phyloP scores from a whole-genome alignment of 2,329 filamentous ascomycete species.

The Cladosporium sp. region DNA sequence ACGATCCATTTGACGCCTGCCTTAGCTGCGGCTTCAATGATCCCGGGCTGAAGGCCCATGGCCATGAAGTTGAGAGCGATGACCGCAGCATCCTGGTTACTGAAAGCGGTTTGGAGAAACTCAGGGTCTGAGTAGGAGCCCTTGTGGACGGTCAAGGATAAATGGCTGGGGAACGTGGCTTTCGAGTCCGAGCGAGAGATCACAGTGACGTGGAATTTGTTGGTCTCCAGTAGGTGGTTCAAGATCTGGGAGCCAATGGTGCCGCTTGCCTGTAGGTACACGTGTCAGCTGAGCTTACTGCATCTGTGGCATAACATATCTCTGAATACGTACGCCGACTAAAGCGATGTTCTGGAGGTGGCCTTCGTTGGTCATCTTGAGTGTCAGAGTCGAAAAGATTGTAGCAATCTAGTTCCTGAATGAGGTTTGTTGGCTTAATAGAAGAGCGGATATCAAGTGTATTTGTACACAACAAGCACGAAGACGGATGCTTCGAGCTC shows the following conservation, averaged over 20 bases:
- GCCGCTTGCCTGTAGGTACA: slow-evolving; percentile 22
- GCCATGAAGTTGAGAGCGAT: slow-evolving; percentile 26
- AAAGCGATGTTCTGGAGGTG: slow-evolving; percentile 33
- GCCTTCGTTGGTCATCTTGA: slow-evolving; percentile 8
- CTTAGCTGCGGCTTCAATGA: slow-evolving; percentile 23
- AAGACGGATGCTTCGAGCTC: neutral
- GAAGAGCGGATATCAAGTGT: no score
- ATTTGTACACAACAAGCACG: no score
- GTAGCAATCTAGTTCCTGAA: no score
- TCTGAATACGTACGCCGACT: slow-evolving; percentile 26
- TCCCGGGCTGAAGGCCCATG: slow-evolving; percentile 16
- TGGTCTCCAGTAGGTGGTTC: slow-evolving; percentile 26
- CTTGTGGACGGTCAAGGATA: slow-evolving; percentile 21
- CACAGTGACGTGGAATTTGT: slow-evolving; percentile 30
- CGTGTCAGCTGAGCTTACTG: neutral
- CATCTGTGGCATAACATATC: neutral
- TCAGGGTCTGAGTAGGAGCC: slow-evolving; percentile 22
- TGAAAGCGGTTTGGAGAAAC: slow-evolving; percentile 20
- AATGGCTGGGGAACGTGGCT: slow-evolving; percentile 32
- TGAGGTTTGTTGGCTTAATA: no score
- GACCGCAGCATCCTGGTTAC: slow-evolving; percentile 27
- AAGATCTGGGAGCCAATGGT: slow-evolving; percentile 28
- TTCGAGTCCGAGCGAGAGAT: slow-evolving; percentile 32
- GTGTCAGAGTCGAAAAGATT: neutral
- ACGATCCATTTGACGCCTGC: slow-evolving; percentile 26